Evolutionary conservation across 1,284 basidiomycete species (phyloP).

Genomic region (Irpex sp.): DNA sequence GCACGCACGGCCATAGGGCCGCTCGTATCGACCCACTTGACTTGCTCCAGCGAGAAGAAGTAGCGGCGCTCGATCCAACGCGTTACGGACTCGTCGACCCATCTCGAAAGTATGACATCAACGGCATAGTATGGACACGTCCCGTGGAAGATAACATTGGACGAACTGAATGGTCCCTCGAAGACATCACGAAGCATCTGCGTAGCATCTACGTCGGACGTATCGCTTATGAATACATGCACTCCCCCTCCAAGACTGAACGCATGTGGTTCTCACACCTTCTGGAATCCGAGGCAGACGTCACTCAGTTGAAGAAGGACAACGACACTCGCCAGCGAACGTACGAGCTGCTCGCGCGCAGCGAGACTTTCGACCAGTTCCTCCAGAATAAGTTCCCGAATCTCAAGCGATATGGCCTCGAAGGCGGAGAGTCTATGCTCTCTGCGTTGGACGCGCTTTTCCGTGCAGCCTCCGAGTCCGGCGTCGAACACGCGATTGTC

Average conservation of each 20-base stretch:
- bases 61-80: conserved; percentile 74
- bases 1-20: conserved; percentile 77
- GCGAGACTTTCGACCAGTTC: conserved; percentile 82
- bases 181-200: conserved; percentile 68
- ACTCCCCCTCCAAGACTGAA: conserved; percentile 77
- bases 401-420: conserved; percentile 80
- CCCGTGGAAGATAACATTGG: conserved; percentile 41
- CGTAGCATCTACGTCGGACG: conserved; percentile 74
- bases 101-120: conserved; percentile 59
- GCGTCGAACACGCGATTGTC: conserved; percentile 69
- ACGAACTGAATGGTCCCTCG: conserved; percentile 64
- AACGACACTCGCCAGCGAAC: conserved; percentile 49
- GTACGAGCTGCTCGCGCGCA: conserved; percentile 65
- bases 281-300: conserved; percentile 57
- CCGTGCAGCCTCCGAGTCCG: conserved; percentile 59
- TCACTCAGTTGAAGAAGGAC: conserved; percentile 23
- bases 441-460: conserved; percentile 80
- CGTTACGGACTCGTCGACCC: conserved; percentile 72
- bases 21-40: conserved; percentile 85
- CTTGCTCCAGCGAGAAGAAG: conserved; percentile 80
- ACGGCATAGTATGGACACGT: conserved; percentile 78
- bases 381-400: conserved; percentile 81
- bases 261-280: conserved; percentile 83
- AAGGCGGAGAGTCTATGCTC: conserved; percentile 90
- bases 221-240: conserved; percentile 90